phyloP scores from a whole-genome alignment of 257 asterid genomes.

The Marsdenia floribunda region DNA sequence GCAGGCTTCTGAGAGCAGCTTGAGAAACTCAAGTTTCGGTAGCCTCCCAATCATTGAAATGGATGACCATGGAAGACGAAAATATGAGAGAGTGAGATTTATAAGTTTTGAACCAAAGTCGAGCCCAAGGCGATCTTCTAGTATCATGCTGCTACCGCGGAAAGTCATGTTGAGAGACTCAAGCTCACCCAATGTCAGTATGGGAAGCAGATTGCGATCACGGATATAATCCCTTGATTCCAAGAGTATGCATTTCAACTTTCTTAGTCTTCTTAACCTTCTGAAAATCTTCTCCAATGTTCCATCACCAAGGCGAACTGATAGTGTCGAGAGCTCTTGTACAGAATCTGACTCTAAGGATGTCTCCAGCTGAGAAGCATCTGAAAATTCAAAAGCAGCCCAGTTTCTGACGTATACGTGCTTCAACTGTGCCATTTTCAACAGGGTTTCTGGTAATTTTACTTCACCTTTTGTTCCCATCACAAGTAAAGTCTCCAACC shows the following conservation, averaged over 20 bases:
- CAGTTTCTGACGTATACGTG: neutral
- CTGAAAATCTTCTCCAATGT: neutral
- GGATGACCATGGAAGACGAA: neutral
- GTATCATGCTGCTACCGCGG: too few species aligned
- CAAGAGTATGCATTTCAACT: neutral
- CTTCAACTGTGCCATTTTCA: neutral
- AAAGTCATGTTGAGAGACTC: neutral
- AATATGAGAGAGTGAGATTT: neutral
- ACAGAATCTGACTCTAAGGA: neutral
- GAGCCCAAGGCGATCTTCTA: too few species aligned
- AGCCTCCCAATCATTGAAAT: slow-evolving; percentile 3
- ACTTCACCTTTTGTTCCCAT: neutral
- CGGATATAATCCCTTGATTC: too few species aligned
- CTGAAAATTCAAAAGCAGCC: neutral
- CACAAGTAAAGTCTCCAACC: neutral
- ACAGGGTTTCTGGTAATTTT: neutral
- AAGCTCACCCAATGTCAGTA: neutral
- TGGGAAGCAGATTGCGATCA: too few species aligned
- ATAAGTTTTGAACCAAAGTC: neutral
- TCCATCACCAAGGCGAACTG: neutral
- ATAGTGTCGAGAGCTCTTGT: neutral
- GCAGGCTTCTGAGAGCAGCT: neutral
- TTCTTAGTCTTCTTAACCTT: neutral
- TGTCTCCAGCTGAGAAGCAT: neutral
- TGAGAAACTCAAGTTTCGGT: slow-evolving; percentile 4